Evolutionary conservation across 176 grass and related monocot species (phyloP).

Genomic region (Otatea glauca): DNA sequence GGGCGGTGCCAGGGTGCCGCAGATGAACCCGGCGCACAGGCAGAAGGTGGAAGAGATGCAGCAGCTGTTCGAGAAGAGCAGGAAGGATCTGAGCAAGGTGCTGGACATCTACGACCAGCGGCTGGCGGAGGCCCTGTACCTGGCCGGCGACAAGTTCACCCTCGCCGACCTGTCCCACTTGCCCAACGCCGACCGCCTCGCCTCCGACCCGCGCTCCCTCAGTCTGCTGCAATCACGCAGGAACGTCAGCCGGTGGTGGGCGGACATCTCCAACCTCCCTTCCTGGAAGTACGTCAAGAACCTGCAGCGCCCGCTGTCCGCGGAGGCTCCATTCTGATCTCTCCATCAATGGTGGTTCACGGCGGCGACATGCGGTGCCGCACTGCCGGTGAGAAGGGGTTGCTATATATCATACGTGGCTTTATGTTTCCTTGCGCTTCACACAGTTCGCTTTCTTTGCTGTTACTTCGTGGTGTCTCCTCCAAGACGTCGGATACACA

Average conservation of each 20-base stretch:
- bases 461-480: neutral
- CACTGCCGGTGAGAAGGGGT: constrained; percentile 14
- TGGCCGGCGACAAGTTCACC: constrained; percentile 87
- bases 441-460: neutral
- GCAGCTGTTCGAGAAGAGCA: constrained; percentile 55
- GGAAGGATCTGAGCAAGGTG: constrained; percentile 69
- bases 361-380: neutral
- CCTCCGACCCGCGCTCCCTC: constrained; percentile 50
- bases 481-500: neutral
- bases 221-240: constrained; percentile 54
- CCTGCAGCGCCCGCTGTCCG: constrained; percentile 62
- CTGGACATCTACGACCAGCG: constrained; percentile 90
- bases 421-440: neutral
- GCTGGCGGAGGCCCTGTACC: constrained; percentile 62
- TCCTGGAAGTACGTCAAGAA: constrained; percentile 75
- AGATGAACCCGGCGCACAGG: neutral
- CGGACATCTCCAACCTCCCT: constrained; percentile 51
- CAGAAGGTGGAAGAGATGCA: constrained; percentile 53
- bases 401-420: neutral
- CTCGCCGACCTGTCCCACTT: constrained; percentile 94
- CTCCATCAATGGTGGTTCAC: neutral
- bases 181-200: constrained; percentile 75
- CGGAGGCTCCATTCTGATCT: constrained; percentile 41
- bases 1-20: neutral
- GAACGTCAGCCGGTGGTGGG: constrained; percentile 81